phyloP scores from a whole-genome alignment of 805 yeast genomes.

The Ogataea haglerorum region DNA sequence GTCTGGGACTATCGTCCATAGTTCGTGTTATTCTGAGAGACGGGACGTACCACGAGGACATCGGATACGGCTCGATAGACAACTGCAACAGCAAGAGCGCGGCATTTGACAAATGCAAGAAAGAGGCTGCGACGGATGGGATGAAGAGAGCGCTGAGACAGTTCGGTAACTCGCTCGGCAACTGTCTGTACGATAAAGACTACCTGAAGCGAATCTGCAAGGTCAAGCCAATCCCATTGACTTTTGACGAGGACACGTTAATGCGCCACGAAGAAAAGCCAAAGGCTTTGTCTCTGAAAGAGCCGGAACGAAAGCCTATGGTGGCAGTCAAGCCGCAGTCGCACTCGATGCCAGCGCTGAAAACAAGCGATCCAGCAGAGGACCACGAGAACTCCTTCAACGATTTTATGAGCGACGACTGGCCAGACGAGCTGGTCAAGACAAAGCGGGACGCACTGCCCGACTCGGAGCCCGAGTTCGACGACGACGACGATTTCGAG shows the following conservation, averaged over 20 bases:
- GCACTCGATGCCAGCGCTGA: conserved; percentile 13
- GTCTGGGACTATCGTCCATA: conserved; percentile 66
- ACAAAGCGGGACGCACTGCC: conserved; percentile 9
- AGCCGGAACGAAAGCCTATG: conserved; percentile 5
- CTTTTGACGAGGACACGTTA: conserved; percentile 31
- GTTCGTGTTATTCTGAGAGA: conserved; percentile 73
- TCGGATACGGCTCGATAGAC: conserved; percentile 73
- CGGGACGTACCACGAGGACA: conserved; percentile 77
- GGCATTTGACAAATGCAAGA: conserved; percentile 77
- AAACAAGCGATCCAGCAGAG: neutral
- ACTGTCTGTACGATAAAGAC: conserved; percentile 77
- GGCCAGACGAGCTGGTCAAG: conserved; percentile 28
- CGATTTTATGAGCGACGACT: conserved; percentile 44
- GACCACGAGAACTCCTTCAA: conserved; percentile 47
- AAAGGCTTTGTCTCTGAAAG: conserved; percentile 9
- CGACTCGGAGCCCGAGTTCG: conserved; percentile 29
- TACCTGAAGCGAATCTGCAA: conserved; percentile 50
- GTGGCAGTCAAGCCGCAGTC: conserved; percentile 7
- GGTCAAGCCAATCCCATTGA: conserved; percentile 34
- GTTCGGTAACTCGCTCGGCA: conserved; percentile 78
- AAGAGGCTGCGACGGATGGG: conserved; percentile 85
- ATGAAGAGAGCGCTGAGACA: conserved; percentile 73
- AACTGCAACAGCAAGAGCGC: conserved; percentile 65
- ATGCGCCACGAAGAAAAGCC: conserved; percentile 28
- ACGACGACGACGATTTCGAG: conserved; percentile 30